Percentiles rank a stretch among this genome's conserved stretches.
Conservation (phyloP, 2,329 filamentous ascomycete genomes). For the Talaromyces pinophilus region DNA sequence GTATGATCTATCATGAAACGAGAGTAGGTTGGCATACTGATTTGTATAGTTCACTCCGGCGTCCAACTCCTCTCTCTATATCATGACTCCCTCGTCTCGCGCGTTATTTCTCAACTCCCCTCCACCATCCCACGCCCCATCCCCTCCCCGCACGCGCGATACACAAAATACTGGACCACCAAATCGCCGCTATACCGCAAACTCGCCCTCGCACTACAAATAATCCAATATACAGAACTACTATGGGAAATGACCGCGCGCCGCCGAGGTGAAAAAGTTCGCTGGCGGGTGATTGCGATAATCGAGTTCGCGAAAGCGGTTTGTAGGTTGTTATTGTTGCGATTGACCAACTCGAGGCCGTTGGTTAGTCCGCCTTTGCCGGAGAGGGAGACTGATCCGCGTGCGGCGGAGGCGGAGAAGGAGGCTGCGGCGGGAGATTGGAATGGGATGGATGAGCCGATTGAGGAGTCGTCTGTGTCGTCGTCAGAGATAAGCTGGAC, state of each 20-base stretch:
- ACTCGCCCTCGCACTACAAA: slow-evolving; percentile 78
- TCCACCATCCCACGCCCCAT: slow-evolving; percentile 52
- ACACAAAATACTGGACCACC: slow-evolving; percentile 64
- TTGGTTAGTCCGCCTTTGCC: slow-evolving; percentile 82
- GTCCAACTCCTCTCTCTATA: slow-evolving; percentile 90
- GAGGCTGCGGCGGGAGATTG: slow-evolving; percentile 50
- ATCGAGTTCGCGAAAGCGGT: slow-evolving; percentile 84
- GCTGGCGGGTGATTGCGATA: slow-evolving; percentile 84
- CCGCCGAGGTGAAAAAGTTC: slow-evolving; percentile 71
- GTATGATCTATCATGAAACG: slow-evolving; percentile 43
- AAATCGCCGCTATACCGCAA: slow-evolving; percentile 72
- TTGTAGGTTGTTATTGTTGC: slow-evolving; percentile 76
- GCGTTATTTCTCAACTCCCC: slow-evolving; percentile 59
- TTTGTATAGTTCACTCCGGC: slow-evolving; percentile 68
- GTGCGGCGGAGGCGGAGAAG: slow-evolving; percentile 54
- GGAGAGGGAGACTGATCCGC: slow-evolving; percentile 76
- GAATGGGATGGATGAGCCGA: slow-evolving; percentile 51
- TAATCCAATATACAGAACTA: slow-evolving; percentile 91
- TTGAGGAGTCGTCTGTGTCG: slow-evolving; percentile 35
- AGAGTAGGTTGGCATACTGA: neutral
- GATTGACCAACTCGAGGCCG: slow-evolving; percentile 78
- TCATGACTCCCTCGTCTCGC: slow-evolving; percentile 82
- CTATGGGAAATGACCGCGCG: slow-evolving; percentile 98
- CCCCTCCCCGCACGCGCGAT: slow-evolving; percentile 61
- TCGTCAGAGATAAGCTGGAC: slow-evolving; percentile 63